Conservation (phyloP, 1,284 basidiomycete species). For the Paramarasmius palmivorus region DNA sequence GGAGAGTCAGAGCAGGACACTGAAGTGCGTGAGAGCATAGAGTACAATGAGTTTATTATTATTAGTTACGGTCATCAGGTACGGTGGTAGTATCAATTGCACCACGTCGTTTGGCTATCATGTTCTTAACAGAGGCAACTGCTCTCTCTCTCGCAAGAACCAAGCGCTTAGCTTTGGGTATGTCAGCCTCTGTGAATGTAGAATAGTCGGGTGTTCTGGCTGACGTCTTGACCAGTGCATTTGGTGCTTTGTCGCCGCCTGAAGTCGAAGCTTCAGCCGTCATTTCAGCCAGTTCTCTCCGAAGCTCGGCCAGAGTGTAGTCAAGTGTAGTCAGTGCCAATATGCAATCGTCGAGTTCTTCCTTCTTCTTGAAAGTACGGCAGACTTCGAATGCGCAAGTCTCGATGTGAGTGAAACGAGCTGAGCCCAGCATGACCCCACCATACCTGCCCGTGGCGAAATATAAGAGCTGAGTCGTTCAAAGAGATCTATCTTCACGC, state of each 20-base stretch:
- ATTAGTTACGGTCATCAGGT: too few species aligned
- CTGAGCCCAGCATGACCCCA: constrained; percentile 63
- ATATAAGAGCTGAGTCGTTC: background rate
- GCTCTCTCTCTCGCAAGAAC: constrained; percentile 46
- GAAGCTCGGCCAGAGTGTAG: constrained; percentile 54
- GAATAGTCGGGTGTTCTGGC: constrained; percentile 38
- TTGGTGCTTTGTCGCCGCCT: constrained; percentile 3
- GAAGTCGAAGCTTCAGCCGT: constrained; percentile 8
- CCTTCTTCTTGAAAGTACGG: constrained; percentile 59
- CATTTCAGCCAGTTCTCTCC: constrained; percentile 45
- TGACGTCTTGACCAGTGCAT: constrained; percentile 2
- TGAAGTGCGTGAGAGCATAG: too few species aligned
- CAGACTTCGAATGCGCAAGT: constrained; percentile 75
- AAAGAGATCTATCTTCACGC: constrained; percentile 24
- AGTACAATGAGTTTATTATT: too few species aligned
- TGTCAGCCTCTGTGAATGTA: constrained; percentile 37
- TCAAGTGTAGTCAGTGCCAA: constrained; percentile 63
- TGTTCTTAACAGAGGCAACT: constrained; percentile 30
- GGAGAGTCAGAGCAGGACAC: too few species aligned
- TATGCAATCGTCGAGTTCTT: constrained; percentile 63
- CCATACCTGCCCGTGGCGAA: constrained; percentile 60
- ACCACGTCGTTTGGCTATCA: constrained; percentile 24
- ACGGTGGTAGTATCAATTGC: constrained; percentile 4
- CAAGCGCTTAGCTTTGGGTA: constrained; percentile 46
- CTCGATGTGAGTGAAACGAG: constrained; percentile 79